Base-by-base conservation (phyloP, 2,329 filamentous ascomycete genomes). In the Arthrobotrys entomopaga region DNA sequence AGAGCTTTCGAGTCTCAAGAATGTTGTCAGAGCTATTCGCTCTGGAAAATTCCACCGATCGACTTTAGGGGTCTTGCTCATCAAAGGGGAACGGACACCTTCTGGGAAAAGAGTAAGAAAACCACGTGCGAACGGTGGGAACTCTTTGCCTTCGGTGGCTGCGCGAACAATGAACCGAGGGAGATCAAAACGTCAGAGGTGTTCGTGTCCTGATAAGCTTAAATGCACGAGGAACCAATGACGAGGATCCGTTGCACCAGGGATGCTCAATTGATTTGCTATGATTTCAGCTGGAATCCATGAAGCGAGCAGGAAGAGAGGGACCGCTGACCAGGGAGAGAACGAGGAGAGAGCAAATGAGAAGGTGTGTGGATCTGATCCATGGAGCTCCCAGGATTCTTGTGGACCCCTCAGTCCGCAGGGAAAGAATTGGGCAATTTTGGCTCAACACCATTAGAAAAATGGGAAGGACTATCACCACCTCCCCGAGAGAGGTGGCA, bases 391-490 rank as follows among this genome's bases (percentile, higher is more conserved):
- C 69, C 67, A 73, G 56, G 34, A 34, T 34, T 54, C n/a, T 20
- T 42, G 40, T 4, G 11, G 16, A 49, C 42, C 26, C 52, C 13
- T 54, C 11, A 22, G 40, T 54, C 29, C 29, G 65, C 56, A 54
- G 57, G 59, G 46, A 72, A n/a, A 66, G 46, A 65, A 73, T 66
- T 65, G 69, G 69, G 69, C 63, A 73, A 73, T 73, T 73, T 73
- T 73, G 54, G 59, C 61, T 73, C 69, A 73, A 73, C 69, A 73
- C 69, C 69, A 73, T 73, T 50, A 63, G 61, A 29, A 60, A 63
- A 65, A 59, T 29, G 52, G 48, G 59, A 54, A 73, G 61, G 56
- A 73, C 61, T 57, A 66, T 73, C 69, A 73, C 69, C 69, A 65
- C 56, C 49, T 61, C 69, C 67, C 57, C 50, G 57, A 48, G 24